phyloP scores from a whole-genome alignment of 1,284 basidiomycete species.

The Cryptococcus maquisensis region DNA sequence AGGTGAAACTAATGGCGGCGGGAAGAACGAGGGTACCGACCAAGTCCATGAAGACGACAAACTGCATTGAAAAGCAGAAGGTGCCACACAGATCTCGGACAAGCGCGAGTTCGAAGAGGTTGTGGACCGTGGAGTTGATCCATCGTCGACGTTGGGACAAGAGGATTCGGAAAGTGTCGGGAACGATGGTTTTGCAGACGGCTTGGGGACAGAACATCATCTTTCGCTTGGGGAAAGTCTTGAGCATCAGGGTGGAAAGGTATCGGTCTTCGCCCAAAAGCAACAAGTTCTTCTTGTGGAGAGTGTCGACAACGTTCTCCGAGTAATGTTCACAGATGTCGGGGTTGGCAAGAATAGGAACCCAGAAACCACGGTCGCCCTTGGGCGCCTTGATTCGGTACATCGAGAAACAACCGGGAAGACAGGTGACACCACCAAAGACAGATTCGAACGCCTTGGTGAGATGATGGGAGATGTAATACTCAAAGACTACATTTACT shows the following conservation, averaged over 20 bases:
- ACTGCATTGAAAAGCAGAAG: constrained; percentile 97
- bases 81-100: constrained; percentile 93
- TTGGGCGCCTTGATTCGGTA: constrained; percentile 98
- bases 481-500: constrained; percentile 78
- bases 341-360: constrained; percentile 93
- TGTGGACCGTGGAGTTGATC: constrained; percentile 99
- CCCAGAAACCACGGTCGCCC: constrained; percentile 88
- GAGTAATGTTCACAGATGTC: constrained; percentile 97
- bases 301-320: constrained; percentile 93
- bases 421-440: constrained; percentile 98
- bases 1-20: constrained; percentile 93
- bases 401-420: constrained; percentile 99
- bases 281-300: constrained; percentile 98
- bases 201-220: constrained; percentile 99
- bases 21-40: constrained; percentile 93
- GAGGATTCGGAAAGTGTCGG: constrained; percentile 88
- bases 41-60: constrained; percentile 96
- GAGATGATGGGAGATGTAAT: constrained; percentile 98
- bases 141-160: constrained; percentile 95
- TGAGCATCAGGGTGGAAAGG: constrained; percentile 88
- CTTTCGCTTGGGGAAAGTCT: constrained; percentile 98
- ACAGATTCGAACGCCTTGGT: constrained; percentile 99
- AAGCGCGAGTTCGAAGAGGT: constrained; percentile 85
- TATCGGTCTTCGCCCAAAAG: constrained; percentile 99
- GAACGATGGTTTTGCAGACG: constrained; percentile 95